Evolutionary conservation across 768 basidiomycete genomes (phyloP).

Genomic region (Kwoniella dejecticola): DNA sequence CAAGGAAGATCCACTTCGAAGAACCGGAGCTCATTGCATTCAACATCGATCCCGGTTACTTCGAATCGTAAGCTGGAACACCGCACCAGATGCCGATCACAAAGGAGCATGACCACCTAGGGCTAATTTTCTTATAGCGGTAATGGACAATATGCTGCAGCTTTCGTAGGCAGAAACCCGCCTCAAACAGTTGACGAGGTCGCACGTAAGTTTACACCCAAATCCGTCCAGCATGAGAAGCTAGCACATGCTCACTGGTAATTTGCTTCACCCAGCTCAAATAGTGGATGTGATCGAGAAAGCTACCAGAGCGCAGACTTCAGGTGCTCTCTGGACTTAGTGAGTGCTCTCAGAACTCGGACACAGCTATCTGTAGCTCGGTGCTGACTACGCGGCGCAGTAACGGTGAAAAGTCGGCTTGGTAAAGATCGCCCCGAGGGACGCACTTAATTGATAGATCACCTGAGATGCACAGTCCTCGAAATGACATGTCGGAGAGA

Average conservation of each 20-base stretch:
- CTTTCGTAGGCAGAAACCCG: not conserved
- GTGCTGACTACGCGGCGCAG: not conserved
- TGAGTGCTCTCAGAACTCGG: not conserved
- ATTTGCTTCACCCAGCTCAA: not conserved
- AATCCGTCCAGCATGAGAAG: not conserved
- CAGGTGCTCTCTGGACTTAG: slow-evolving; percentile 9
- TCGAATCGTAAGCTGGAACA: not conserved
- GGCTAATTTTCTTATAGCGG: not conserved
- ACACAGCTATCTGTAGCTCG: not conserved
- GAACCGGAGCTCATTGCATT: slow-evolving; percentile 5
- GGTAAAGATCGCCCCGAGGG: not conserved
- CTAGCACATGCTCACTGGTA: not conserved
- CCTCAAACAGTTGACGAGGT: not conserved
- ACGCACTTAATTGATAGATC: not conserved
- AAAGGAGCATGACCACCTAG: too few relatives aligned
- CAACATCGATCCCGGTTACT: slow-evolving; percentile 6
- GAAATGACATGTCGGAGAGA: too few relatives aligned
- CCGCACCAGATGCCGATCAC: too few relatives aligned
- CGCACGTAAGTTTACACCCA: slow-evolving; percentile 1
- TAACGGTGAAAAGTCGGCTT: not conserved
- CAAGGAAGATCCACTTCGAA: slow-evolving; percentile 6
- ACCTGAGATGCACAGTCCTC: too few relatives aligned
- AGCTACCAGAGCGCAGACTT: not conserved
- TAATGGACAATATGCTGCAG: not conserved
- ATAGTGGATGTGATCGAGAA: slow-evolving; percentile 17